Evolutionary conservation across 2,329 filamentous ascomycete species (phyloP).

Genomic region (Knoxdaviesia capensis): DNA sequence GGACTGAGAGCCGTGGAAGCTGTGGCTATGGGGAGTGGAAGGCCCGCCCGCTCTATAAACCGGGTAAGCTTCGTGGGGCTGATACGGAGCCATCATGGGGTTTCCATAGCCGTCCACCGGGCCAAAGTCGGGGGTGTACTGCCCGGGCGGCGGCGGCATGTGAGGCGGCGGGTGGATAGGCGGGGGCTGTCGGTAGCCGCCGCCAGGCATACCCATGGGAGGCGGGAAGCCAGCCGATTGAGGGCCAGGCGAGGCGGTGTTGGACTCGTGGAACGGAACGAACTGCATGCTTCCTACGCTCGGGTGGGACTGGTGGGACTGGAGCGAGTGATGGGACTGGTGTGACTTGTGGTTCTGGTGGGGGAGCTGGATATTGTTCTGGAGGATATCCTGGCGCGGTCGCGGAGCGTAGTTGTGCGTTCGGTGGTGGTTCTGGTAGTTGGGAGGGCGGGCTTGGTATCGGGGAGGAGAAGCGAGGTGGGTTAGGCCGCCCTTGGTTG

Average conservation of each 20-base stretch:
- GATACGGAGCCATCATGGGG: conserved; percentile 13
- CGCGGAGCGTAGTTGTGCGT: too few species aligned
- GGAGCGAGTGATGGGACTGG: too few species aligned
- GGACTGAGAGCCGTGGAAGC: conserved; percentile 40
- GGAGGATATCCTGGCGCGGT: too few species aligned
- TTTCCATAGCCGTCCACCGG: conserved; percentile 18
- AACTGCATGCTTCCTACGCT: conserved; percentile 37
- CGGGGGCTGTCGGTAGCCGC: conserved; percentile 14
- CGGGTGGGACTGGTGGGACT: conserved; percentile 13
- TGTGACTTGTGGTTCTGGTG: too few species aligned
- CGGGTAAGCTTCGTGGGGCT: conserved; percentile 14
- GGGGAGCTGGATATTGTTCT: too few species aligned
- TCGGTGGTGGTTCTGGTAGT: too few species aligned
- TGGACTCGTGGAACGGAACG: conserved; percentile 31
- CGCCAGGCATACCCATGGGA: conserved; percentile 22
- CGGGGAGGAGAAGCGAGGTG: too few species aligned
- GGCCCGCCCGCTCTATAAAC: conserved; percentile 23
- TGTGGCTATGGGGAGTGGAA: conserved; percentile 28
- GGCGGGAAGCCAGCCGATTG: conserved; percentile 23
- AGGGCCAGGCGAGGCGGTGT: conserved; percentile 35
- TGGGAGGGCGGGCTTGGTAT: too few species aligned
- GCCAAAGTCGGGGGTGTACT: conserved; percentile 15
- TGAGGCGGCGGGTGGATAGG: conserved; percentile 5
- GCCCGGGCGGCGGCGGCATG: conserved; percentile 16
- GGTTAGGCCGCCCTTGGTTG: too few species aligned